Percentiles rank a stretch among this genome's conserved stretches.
Conservation (phyloP, 2,329 filamentous ascomycete species). For the Ophioceras dolichostomum region DNA sequence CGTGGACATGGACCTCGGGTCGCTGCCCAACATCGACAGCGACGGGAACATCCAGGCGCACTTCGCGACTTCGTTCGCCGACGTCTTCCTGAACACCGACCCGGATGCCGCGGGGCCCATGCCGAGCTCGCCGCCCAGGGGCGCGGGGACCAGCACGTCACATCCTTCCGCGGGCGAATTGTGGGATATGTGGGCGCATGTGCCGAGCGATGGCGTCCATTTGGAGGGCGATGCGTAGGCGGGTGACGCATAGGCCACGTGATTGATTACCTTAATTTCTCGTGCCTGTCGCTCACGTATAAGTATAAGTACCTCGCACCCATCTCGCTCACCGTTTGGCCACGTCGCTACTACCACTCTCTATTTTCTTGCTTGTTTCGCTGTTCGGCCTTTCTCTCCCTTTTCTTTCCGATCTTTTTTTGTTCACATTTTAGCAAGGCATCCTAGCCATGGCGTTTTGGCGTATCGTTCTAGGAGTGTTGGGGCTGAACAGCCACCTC, state of each 20-base stretch:
- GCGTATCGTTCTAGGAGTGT: too few species aligned
- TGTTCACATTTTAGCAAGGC: too few species aligned
- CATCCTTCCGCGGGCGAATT: too few species aligned
- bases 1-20: conserved; percentile 29
- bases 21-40: conserved; percentile 24
- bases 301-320: too few species aligned
- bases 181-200: conserved; percentile 11
- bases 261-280: too few species aligned
- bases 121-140: conserved; percentile 33
- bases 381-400: neutral
- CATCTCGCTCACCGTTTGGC: too few species aligned
- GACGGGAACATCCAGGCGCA: conserved; percentile 12
- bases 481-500: too few species aligned
- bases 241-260: too few species aligned
- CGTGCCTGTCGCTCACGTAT: too few species aligned
- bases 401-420: neutral
- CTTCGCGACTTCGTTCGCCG: conserved; percentile 39
- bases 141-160: conserved; percentile 6
- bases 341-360: too few species aligned
- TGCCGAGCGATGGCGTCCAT: neutral
- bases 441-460: neutral
- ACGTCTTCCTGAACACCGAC: conserved; percentile 37
- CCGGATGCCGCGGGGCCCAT: too few species aligned
- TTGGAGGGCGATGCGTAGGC: neutral
- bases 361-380: conserved; percentile 10